phyloP scores from a whole-genome alignment of 1,284 basidiomycete genomes.

The Tausonia pullulans region DNA sequence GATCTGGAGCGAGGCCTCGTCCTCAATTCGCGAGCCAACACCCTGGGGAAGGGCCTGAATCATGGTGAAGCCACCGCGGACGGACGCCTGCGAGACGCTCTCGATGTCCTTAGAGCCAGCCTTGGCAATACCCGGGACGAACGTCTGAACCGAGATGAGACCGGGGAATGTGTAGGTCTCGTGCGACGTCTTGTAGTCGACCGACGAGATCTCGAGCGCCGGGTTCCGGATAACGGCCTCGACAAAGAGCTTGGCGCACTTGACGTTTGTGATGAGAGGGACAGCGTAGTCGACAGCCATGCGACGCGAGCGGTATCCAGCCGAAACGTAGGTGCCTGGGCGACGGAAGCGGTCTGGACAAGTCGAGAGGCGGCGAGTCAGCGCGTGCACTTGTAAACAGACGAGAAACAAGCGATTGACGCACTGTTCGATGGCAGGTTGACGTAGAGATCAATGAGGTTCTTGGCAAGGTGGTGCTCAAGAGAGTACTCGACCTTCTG shows the following conservation, averaged over 20 bases:
- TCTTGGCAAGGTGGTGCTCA: slow-evolving; percentile 87
- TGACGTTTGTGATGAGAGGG: slow-evolving; percentile 95
- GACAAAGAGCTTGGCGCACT: slow-evolving; percentile 93
- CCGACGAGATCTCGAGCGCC: slow-evolving; percentile 67
- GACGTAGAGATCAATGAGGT: slow-evolving; percentile 97
- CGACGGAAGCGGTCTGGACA: slow-evolving; percentile 70
- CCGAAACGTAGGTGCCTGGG: slow-evolving; percentile 91
- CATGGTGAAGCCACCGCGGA: slow-evolving; percentile 79
- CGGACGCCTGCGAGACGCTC: slow-evolving; percentile 62
- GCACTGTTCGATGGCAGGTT: slow-evolving; percentile 85
- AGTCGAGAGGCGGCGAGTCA: too few relatives aligned
- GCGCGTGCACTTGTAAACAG: too few relatives aligned
- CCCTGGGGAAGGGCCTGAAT: slow-evolving; percentile 67
- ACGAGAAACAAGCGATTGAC: too few relatives aligned
- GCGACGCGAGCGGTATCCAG: slow-evolving; percentile 90
- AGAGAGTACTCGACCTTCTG: slow-evolving; percentile 94
- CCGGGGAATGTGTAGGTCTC: slow-evolving; percentile 85
- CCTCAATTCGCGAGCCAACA: slow-evolving; percentile 49
- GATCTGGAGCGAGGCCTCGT: slow-evolving; percentile 54
- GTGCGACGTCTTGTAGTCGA: slow-evolving; percentile 94
- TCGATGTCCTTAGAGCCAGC: slow-evolving; percentile 52
- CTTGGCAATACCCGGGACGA: slow-evolving; percentile 60
- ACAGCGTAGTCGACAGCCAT: slow-evolving; percentile 99
- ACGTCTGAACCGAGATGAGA: slow-evolving; percentile 76
- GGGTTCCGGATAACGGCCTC: slow-evolving; percentile 89